Evolutionary conservation across 495 filamentous ascomycete species (phyloP), one percentile per base, ranked within the genome.

Genomic region (Hyaloscypha bicolor): DNA sequence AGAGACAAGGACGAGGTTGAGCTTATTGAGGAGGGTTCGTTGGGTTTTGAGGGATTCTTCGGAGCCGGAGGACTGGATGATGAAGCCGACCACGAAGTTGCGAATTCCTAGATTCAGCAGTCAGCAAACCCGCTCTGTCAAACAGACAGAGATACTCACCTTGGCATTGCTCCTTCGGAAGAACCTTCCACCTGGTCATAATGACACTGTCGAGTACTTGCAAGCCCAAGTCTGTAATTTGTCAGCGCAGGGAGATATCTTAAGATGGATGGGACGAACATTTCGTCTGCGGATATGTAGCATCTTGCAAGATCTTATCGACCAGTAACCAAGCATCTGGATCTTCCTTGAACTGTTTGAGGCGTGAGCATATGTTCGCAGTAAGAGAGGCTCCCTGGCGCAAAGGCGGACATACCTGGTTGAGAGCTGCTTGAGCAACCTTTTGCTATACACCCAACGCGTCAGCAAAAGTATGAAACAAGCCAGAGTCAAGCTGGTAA

Each of bases 201-300:
- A 98, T 98, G 68, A 99, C 95, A 84, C 91, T 92, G 79, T 99
- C 96, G 59, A 98, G 87, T 63, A 99, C 93, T 80, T 98, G 96
- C 69, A 99, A 81, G 52, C 93, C 95, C 73, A 98, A 85, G 78
- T 96, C 93, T 97, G 70, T 55, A 69, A 65, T 66, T 29, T 67
- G 77, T 91, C 71, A 91, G 88, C 76, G 67, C 63, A 58, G 62
- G 56, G 64, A 45, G 16, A 33, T 22, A 39, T 55, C 35, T 67
- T 52, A 51, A 66, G 53, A 39, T 63, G 53, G 59, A 65, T 65
- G 45, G 58, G 59, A 80, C 90, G 72, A 79, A 95, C 94, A 99
- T 84, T 99, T 99, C 35, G 95, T 99, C 78, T 97, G 94, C 33
- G 91, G 88, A 76, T 97, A 96, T 76, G 87, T 88, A 60, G 96